Base-by-base conservation (phyloP, 148 eudicot species). In the Gaultheria prostrata region DNA sequence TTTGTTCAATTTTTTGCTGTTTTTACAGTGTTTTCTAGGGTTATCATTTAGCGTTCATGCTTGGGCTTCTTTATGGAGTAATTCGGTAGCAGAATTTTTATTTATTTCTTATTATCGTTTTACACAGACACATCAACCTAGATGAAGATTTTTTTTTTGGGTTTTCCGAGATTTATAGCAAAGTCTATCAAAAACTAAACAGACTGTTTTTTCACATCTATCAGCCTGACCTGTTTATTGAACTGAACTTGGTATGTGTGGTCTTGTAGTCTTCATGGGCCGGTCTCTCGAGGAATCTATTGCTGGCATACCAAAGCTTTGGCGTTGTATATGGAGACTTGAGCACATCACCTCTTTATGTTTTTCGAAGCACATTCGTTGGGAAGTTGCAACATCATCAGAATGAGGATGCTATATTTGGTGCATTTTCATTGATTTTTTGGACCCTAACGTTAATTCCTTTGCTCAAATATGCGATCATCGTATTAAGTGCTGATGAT, bases 291-390 rank as follows among this genome's bases (percentile, higher is more conserved):
- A 88, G 88, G 86, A 89, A 90, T 89, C 85, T 97, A 56, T 32
- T 95, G n/a, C 91, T 97, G 74, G 98, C 99, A 35, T 97, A 95
- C 86, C 98, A 97, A 87, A 94, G 98, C 88, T 82, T 97, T 83
- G 98, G 99, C 77, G 95, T 97, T 83, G 97, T 97, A 7, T 97
- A 91, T 78, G 98, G 99, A 80, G 99, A 95, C 89, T 87, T 93
- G 90, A 93, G 97, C 86, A 95, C 98, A 73, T 97, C 99, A 35
- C 99, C 99, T 49, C 97, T 97, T 50, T 94, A 97, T 83, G 99
- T 95, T 32, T 97, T 86, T 84, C 90, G 85, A 72, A 93, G 98
- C 89, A 88, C 88, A 85, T 94, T 97, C 72, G 69, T 79, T 14
- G 95, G 95, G 85, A 90, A 88, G 89, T 84, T 89, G 83, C 82